Evolutionary conservation across 805 yeast species (phyloP).

Genomic region (Ogataea zsoltii): DNA sequence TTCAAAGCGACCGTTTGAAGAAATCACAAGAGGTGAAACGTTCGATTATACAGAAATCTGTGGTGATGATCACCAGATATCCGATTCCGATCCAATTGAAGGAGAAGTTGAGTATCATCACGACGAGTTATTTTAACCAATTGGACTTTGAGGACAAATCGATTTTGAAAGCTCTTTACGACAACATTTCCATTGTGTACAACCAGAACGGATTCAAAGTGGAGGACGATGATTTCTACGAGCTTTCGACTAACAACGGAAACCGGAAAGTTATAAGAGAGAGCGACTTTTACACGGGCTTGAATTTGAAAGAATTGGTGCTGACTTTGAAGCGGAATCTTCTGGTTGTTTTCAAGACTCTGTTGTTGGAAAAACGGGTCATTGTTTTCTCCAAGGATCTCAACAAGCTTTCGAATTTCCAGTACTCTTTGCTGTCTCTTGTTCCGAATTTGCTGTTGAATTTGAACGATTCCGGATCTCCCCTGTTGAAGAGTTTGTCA

Average conservation of each 20-base stretch:
- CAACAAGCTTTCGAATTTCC: conserved; percentile 76
- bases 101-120: conserved; percentile 87
- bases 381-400: conserved; percentile 79
- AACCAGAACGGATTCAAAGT: conserved; percentile 29
- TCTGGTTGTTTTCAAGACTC: conserved; percentile 70
- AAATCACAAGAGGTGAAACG: conserved; percentile 40
- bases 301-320: conserved; percentile 67
- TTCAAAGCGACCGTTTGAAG: conserved; percentile 58
- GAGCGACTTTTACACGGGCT: conserved; percentile 68
- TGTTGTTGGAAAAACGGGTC: conserved; percentile 72
- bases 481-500: conserved; percentile 55
- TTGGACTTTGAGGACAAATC: conserved; percentile 69
- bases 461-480: conserved; percentile 79
- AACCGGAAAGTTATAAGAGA: conserved; percentile 43
- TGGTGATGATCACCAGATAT: conserved; percentile 76
- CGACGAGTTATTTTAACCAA: conserved; percentile 83
- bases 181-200: conserved; percentile 55
- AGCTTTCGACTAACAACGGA: conserved; percentile 10
- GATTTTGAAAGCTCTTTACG: conserved; percentile 68
- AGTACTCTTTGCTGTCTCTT: conserved; percentile 78
- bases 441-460: conserved; percentile 78
- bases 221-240: conserved; percentile 35
- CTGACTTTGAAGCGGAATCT: conserved; percentile 57
- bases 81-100: conserved; percentile 88
- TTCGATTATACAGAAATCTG: conserved; percentile 86